These are phyloP conservation scores for Diphasiastrum complanatum DNA, from an alignment of 83 land plant genomes.

Conservation along the genomic window DNA sequence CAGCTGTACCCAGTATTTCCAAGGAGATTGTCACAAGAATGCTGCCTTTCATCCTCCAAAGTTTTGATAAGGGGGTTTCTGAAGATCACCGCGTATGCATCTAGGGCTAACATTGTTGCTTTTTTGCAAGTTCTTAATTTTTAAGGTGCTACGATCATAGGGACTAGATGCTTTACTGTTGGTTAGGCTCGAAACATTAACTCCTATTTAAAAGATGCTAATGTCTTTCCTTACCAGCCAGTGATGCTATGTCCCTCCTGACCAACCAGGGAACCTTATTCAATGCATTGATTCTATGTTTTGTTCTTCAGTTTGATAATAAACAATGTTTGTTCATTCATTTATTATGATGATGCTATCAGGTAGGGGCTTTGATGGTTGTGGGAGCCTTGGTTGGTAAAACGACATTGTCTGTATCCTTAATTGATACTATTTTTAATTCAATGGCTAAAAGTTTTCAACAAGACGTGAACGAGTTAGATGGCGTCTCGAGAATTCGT, in stretches of 20 bases:
- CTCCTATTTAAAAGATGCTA: no score
- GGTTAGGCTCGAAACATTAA: no score
- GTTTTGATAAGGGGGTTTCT: constrained; percentile 41
- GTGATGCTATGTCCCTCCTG: no score
- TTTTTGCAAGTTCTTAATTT: constrained; percentile 8
- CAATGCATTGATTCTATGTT: no score
- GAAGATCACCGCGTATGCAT: constrained; percentile 59
- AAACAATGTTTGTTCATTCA: constrained; percentile 1
- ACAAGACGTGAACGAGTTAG: constrained; percentile 37
- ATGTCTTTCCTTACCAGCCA: no score
- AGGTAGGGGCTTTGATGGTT: constrained; percentile 92
- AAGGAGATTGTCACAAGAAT: constrained; percentile 47
- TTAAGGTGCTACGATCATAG: no score
- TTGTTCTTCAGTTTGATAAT: not conserved
- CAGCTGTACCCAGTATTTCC: constrained; percentile 39
- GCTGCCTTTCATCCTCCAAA: constrained; percentile 47
- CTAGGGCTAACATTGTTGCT: not conserved
- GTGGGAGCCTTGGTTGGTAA: constrained; percentile 51
- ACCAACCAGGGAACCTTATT: no score
- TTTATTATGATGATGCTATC: not conserved
- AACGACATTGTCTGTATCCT: constrained; percentile 44
- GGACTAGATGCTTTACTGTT: constrained; percentile 1
- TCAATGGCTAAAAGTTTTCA: constrained; percentile 37
- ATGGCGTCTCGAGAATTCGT: constrained; percentile 44
- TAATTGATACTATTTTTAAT: constrained; percentile 40